These are phyloP conservation scores for Carnegiea gigantea DNA, from an alignment of 179 eudicot genomes.

Conservation along the genomic window DNA sequence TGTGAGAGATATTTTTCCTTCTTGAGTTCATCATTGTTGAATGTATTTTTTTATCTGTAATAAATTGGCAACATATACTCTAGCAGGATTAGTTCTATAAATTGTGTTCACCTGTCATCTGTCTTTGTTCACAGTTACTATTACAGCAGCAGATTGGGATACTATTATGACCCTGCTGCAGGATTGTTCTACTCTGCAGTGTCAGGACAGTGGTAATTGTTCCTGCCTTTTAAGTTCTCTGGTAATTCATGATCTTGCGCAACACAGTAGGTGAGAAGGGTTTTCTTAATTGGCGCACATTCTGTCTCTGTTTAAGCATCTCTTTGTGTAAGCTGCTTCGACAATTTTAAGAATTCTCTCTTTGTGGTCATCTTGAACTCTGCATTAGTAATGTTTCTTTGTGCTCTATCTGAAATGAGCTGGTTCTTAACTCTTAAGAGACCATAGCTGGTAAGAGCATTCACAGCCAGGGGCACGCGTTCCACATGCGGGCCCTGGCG, in stretches of 20 bases:
- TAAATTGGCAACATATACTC: too few species aligned
- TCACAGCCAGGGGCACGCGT: too few species aligned
- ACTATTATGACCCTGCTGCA: constrained; percentile 84
- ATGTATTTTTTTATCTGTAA: neutral
- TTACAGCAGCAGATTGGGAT: constrained; percentile 90
- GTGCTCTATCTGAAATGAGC: neutral
- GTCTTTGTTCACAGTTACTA: constrained; percentile 58
- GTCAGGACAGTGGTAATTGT: constrained; percentile 74
- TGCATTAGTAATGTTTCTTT: neutral
- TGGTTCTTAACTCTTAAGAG: too few species aligned
- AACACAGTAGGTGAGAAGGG: neutral
- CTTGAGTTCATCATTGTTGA: neutral
- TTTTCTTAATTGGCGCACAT: neutral
- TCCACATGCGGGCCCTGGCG: too few species aligned
- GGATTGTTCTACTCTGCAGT: constrained; percentile 74
- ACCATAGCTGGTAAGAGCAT: too few species aligned
- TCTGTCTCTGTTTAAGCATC: neutral
- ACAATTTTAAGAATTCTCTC: too few species aligned
- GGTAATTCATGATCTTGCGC: neutral
- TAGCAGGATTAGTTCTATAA: neutral
- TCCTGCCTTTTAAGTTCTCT: neutral
- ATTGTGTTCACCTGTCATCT: neutral
- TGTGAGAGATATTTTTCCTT: too few species aligned
- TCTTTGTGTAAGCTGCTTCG: neutral
- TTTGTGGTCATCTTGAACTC: neutral